Percentiles rank a stretch among this genome's conserved stretches.
These are phyloP conservation scores for Mortierella alpina DNA, from an alignment of 192 early-diverging fungal genomes.

Conservation along the genomic window DNA sequence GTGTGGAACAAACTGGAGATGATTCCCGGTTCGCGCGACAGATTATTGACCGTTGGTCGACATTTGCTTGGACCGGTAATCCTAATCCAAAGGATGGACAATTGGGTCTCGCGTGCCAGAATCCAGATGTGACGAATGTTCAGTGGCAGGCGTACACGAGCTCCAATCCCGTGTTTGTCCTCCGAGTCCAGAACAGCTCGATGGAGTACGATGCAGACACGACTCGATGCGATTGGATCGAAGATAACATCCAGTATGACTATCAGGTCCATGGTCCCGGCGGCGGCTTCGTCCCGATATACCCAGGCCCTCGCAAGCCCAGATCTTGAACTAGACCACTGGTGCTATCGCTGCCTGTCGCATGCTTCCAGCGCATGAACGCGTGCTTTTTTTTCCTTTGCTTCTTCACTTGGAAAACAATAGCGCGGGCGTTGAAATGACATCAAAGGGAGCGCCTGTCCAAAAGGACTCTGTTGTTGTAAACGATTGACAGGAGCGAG, in stretches of 20 bases:
- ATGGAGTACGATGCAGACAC: background rate
- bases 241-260: background rate
- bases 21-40: conserved; percentile 20
- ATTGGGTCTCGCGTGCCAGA: background rate
- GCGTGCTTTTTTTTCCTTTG: too few relatives aligned
- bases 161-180: background rate
- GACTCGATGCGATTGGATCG: conserved; percentile 19
- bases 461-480: too few relatives aligned
- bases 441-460: too few relatives aligned
- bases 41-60: conserved; percentile 19
- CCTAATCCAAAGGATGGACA: background rate
- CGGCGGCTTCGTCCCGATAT: conserved; percentile 10
- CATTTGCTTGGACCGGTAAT: conserved; percentile 8
- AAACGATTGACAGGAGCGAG: too few relatives aligned
- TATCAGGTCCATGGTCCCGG: conserved; percentile 5
- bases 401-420: too few relatives aligned
- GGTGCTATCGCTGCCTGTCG: too few relatives aligned
- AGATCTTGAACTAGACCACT: background rate
- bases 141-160: background rate
- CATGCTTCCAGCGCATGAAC: too few relatives aligned
- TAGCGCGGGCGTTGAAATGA: too few relatives aligned
- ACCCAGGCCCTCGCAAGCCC: conserved; percentile 1
- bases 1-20: conserved; percentile 5
- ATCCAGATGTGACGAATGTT: conserved; percentile 6
- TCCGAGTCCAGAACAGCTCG: conserved; percentile 4